A percentile compares a stretch with the other conserved stretches of the same genome.
phyloP scores from a whole-genome alignment of 164 flowering plant genomes.

The Aristolochia contorta region DNA sequence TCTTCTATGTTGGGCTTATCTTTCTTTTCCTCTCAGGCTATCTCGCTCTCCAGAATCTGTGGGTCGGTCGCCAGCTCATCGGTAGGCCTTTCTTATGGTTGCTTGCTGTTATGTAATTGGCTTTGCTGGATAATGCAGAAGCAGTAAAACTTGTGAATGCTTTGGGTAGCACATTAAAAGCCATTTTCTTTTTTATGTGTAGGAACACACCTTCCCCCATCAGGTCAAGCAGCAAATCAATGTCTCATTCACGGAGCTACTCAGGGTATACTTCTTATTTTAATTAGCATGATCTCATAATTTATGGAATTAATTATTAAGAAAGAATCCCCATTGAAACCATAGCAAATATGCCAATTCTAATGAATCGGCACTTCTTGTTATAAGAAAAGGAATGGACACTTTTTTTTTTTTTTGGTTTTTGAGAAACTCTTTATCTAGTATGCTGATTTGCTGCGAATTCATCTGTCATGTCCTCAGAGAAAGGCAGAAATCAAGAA shows the following conservation, averaged over 20 bases:
- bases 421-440: no score
- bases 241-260: slow-evolving; percentile 49
- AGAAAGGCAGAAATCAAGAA: slow-evolving; percentile 46
- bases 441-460: no score
- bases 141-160: no score
- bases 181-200: not conserved
- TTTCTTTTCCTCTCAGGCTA: slow-evolving; percentile 27
- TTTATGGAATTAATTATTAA: not conserved
- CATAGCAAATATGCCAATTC: not conserved
- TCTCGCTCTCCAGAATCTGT: slow-evolving; percentile 37
- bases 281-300: no score
- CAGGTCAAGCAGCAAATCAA: slow-evolving; percentile 45
- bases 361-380: no score
- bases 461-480: slow-evolving; percentile 12
- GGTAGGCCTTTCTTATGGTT: slow-evolving; percentile 20
- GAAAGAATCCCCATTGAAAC: not conserved
- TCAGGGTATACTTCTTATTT: slow-evolving; percentile 27
- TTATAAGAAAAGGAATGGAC: no score
- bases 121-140: no score
- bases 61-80: slow-evolving; percentile 26
- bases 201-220: slow-evolving; percentile 25
- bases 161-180: not conserved
- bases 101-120: not conserved
- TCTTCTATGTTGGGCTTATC: not conserved
- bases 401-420: no score